These are phyloP conservation scores for Salix dunnii DNA, from an alignment of 345 rosid species.

Conservation along the genomic window DNA sequence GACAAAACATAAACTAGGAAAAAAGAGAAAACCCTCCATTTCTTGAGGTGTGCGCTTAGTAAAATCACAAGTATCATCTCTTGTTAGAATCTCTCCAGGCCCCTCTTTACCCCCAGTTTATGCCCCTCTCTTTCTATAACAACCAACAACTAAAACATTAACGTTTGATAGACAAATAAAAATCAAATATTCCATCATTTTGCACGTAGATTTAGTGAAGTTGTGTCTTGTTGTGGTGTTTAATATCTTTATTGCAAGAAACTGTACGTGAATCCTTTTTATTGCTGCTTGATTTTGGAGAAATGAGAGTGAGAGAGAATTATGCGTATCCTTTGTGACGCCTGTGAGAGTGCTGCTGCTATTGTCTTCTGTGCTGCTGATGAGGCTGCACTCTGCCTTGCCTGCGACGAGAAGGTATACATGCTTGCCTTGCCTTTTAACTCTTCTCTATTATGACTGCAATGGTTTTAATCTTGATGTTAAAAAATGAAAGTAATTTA, in stretches of 20 bases:
- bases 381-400: constrained; percentile 77
- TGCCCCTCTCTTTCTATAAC: background rate
- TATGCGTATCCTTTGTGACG: constrained; percentile 83
- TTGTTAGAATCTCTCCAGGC: background rate
- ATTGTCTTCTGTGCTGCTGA: constrained; percentile 81
- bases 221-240: constrained; percentile 4
- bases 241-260: background rate
- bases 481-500: background rate
- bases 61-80: background rate
- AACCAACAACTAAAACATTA: background rate
- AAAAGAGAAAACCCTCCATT: background rate
- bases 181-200: constrained; percentile 6
- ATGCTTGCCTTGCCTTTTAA: background rate
- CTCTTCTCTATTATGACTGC: background rate
- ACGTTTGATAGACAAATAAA: background rate
- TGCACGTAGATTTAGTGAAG: background rate
- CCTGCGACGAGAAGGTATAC: constrained; percentile 71
- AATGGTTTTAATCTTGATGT: background rate
- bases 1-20: background rate
- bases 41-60: background rate
- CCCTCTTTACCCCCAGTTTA: background rate
- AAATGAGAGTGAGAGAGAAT: constrained; percentile 37
- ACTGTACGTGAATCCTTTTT: background rate
- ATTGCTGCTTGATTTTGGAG: constrained; percentile 11
- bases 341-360: constrained; percentile 89